Conservation (phyloP, 371 early-diverging fungal species). For the Haplosporangium sp. region DNA sequence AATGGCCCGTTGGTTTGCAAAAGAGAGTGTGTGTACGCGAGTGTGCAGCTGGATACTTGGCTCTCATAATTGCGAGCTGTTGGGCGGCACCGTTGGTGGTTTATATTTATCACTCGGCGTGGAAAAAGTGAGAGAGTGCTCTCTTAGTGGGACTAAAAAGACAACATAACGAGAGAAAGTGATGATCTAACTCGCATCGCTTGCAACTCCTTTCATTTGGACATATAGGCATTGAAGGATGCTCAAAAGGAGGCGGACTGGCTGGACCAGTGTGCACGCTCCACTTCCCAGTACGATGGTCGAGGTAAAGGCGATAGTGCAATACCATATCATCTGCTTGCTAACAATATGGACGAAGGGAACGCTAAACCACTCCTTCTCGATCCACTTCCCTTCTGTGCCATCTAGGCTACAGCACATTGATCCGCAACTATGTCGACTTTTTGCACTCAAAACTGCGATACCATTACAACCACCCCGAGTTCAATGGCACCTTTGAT, state of each 20-base stretch:
- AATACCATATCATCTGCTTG: background rate
- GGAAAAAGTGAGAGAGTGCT: too few species aligned
- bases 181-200: background rate
- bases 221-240: conserved; percentile 76
- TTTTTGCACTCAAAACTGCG: conserved; percentile 91
- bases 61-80: too few species aligned
- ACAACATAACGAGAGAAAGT: too few species aligned
- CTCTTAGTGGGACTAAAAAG: too few species aligned
- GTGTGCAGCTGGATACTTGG: too few species aligned
- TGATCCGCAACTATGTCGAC: conserved; percentile 93
- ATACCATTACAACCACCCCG: conserved; percentile 91
- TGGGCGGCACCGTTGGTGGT: too few species aligned
- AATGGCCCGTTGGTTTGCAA: too few species aligned
- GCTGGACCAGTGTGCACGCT: conserved; percentile 75
- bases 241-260: conserved; percentile 77
- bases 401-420: conserved; percentile 78
- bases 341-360: too few species aligned
- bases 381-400: background rate
- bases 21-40: too few species aligned
- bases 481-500: conserved; percentile 95
- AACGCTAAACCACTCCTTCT: background rate
- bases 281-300: conserved; percentile 69
- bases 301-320: conserved; percentile 40
- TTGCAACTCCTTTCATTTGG: conserved; percentile 43
- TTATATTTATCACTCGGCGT: too few species aligned